Conservation (phyloP, 768 basidiomycete genomes). For the Amanita rubescens region DNA sequence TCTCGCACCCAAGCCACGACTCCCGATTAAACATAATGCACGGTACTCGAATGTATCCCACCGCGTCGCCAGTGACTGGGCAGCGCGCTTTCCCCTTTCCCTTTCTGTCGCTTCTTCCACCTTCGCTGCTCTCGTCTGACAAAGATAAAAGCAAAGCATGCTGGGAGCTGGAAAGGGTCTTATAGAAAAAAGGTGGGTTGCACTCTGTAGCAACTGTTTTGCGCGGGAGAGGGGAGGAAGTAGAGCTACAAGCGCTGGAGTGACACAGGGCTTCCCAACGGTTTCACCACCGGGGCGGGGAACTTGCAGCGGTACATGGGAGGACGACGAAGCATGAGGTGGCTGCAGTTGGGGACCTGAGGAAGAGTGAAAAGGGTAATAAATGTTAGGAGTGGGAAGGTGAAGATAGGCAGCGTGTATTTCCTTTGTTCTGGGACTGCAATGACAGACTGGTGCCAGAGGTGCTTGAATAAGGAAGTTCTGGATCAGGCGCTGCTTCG, state of each 20-base stretch:
- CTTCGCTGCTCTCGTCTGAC: neutral
- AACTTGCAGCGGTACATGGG: slow-evolving; percentile 7
- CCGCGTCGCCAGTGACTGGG: neutral
- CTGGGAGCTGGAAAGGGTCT: slow-evolving; percentile 20
- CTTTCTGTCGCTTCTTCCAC: neutral
- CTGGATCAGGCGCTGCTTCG: slow-evolving; percentile 21
- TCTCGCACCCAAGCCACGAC: neutral
- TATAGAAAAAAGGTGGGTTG: slow-evolving; percentile 17
- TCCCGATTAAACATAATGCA: neutral
- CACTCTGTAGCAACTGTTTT: slow-evolving; percentile 20
- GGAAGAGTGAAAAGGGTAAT: slow-evolving; percentile 18
- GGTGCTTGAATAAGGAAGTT: slow-evolving; percentile 6
- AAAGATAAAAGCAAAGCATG: neutral
- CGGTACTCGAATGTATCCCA: slow-evolving; percentile 5
- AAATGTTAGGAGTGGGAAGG: slow-evolving; percentile 23
- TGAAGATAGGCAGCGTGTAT: slow-evolving; percentile 10
- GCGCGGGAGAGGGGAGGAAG: slow-evolving; percentile 25
- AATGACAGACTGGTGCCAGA: slow-evolving; percentile 12
- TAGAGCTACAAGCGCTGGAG: slow-evolving; percentile 25
- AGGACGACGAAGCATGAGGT: neutral
- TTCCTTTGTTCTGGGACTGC: slow-evolving; percentile 1
- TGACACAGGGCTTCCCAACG: slow-evolving; percentile 19
- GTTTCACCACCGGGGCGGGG: neutral
- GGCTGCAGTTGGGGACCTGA: slow-evolving; percentile 11
- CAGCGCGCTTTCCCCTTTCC: neutral